phyloP scores from a whole-genome alignment of 345 rosid genomes.

The Barbarea vulgaris region DNA sequence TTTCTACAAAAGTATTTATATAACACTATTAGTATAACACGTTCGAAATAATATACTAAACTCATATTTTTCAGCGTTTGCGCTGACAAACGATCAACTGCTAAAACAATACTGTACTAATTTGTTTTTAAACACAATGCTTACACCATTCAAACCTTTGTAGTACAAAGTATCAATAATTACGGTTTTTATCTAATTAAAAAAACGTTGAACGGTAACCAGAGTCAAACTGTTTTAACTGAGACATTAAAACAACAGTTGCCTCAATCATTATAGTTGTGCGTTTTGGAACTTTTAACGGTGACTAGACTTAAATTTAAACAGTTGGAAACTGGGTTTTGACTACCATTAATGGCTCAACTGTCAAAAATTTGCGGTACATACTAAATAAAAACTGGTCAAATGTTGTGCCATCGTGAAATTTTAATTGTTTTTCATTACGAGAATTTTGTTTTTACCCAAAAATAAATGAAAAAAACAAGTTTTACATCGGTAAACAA shows the following conservation, averaged over 20 bases:
- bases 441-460: neutral
- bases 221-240: neutral
- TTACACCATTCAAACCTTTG: neutral
- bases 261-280: neutral
- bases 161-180: neutral
- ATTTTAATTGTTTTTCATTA: neutral
- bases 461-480: neutral
- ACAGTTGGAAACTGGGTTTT: constrained; percentile 6
- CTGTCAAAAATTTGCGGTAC: constrained; percentile 16
- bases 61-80: neutral
- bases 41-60: neutral
- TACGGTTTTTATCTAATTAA: neutral
- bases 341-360: constrained; percentile 26
- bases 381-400: neutral
- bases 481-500: neutral
- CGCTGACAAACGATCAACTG: neutral
- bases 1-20: neutral
- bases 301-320: neutral
- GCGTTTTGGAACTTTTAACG: neutral
- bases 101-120: neutral
- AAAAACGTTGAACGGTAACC: neutral
- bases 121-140: neutral
- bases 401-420: neutral
- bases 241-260: neutral
- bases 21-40: neutral